Conservation (phyloP, 129 eudicot genomes). For the Erigeron canadensis region DNA sequence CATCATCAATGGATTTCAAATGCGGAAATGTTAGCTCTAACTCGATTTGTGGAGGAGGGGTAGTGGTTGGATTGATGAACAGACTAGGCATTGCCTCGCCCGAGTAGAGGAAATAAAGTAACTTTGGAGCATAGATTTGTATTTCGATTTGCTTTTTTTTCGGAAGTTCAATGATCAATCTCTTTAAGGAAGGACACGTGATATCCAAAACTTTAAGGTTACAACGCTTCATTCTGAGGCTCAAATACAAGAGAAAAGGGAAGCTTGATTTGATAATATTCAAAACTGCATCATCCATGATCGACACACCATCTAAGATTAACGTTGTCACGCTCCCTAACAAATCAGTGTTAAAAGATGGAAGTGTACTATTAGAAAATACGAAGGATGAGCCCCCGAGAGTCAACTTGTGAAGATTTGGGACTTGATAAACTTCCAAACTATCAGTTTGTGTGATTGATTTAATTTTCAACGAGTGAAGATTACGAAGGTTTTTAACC, state of each 20-base stretch:
- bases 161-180: neutral
- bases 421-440: neutral
- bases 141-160: neutral
- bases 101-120: neutral
- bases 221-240: neutral
- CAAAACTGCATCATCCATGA: neutral
- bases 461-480: neutral
- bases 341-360: neutral
- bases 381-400: no score
- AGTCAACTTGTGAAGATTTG: neutral
- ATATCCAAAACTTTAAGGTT: neutral
- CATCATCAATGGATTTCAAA: neutral
- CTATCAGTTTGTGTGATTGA: neutral
- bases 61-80: no score
- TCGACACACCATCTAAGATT: neutral
- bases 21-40: no score
- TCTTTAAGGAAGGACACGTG: neutral
- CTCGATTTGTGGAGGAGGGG: no score
- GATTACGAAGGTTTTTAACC: neutral
- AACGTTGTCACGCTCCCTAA: neutral
- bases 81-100: neutral
- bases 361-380: no score
- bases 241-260: neutral
- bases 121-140: neutral
- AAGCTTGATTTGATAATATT: neutral